Evolutionary conservation across 805 yeast species (phyloP), one percentile per base, ranked within the genome.

Genomic region (Lipomyces sp.): DNA sequence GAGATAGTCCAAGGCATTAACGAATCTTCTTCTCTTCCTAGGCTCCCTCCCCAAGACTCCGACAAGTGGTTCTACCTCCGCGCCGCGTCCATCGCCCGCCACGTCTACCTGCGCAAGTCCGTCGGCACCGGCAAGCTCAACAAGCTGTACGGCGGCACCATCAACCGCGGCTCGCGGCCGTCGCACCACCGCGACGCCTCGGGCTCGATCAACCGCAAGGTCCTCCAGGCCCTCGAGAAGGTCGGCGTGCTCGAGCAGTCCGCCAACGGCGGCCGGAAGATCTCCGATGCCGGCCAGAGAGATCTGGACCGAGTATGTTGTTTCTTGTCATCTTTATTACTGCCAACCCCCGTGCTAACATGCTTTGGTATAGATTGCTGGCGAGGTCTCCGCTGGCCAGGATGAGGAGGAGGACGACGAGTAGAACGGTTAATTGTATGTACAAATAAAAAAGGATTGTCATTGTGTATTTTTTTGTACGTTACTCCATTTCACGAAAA

Each of bases 71-170:
- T 88, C 86, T 91, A 91, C 96, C 49, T 45, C 50, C 86, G 98
- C 79, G 95, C 98, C 70, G 98, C 98, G 71, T 91, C 98, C 58
- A 89, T 90, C 76, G 98, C 98, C 73, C 93, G 98, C 83, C 98
- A 93, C 90, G 84, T 93, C 78, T 93, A 93, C 95, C 82, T 93
- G 79, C 89, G 96, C 86, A 93, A 93, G 81, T 86, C 86, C 70
- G 95, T 93, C 70, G 98, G 98, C 86, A 95, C 91, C 69, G 98
- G 98, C 82, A 86, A 86, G 74, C 84, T 93, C 74, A 91, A 91
- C 95, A 93, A 88, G 80, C 81, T 88, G 70, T 93, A 93, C 93
- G 98, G 98, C 79, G 95, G 95, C 80, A 89, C 98, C 71, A 80
- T 83, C 77, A 91, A 89, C 95, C 93, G 98, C 81, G 98, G 98